Evolutionary conservation across 805 yeast species (phyloP).

Genomic region (Ogataea degrootiae): DNA sequence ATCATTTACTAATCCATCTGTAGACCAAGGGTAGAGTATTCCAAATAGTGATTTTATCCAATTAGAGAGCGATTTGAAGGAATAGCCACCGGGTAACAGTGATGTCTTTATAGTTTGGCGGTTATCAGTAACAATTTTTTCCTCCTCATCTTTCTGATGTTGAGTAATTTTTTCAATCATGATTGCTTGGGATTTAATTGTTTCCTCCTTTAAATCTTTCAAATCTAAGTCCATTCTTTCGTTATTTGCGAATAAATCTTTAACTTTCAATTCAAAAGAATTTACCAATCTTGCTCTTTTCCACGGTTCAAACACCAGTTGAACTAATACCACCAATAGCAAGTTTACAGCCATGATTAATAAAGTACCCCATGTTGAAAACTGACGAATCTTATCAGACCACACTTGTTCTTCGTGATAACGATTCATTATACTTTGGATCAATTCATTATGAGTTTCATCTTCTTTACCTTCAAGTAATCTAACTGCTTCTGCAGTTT

Average conservation of each 20-base stretch:
- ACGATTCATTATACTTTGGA: constrained; percentile 75
- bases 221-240: constrained; percentile 16
- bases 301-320: constrained; percentile 91
- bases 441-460: constrained; percentile 59
- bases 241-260: constrained; percentile 40
- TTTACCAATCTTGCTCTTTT: constrained; percentile 76
- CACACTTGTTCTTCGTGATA: constrained; percentile 97
- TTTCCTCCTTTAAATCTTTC: constrained; percentile 12
- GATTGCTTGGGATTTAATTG: constrained; percentile 6
- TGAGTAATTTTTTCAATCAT: not conserved
- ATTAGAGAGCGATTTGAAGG: too few relatives aligned
- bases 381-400: constrained; percentile 93
- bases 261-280: constrained; percentile 79
- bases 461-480: constrained; percentile 61
- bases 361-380: constrained; percentile 97
- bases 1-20: too few relatives aligned
- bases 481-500: constrained; percentile 43
- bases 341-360: constrained; percentile 83
- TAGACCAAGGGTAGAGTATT: too few relatives aligned
- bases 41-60: not conserved
- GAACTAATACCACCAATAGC: constrained; percentile 71
- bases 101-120: too few relatives aligned
- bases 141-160: not conserved
- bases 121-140: too few relatives aligned
- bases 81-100: too few relatives aligned